Base-by-base conservation (phyloP, 345 rosid genomes). In the Dimocarpus longan region DNA sequence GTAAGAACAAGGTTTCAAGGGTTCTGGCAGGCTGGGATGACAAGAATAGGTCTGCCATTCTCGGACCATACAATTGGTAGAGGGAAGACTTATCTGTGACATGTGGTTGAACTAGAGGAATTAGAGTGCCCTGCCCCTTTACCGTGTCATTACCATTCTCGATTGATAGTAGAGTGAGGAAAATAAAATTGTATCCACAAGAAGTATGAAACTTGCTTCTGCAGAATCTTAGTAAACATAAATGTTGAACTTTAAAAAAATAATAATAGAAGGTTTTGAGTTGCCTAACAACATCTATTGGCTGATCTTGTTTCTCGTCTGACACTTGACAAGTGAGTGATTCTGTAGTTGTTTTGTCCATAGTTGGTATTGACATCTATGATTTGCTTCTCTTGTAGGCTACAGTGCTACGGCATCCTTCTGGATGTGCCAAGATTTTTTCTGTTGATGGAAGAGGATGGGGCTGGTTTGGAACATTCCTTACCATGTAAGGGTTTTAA, bases 401-500 rank as follows among this genome's bases (percentile, higher is more conserved):
- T 65, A 82, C 98, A 52, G 84, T 74, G 65, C 80, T 96, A 48
- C 81, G 89, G 75, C 99, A 96, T 87, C 99, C 99, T 80, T 86
- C 98, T 16, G 99, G 95, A 70, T 96, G 98, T 80, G 95, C 92
- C 64, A 83, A 82, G 60, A 81, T 90, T 75, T 78, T 85, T 78
- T 82, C 91, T 10, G 77, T 85, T 74, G 87, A 83, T 76, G 88
- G 93, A 57, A 79, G 76, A 74, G 97, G 95, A 81, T 91, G 88
- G 97, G 95, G 97, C 46, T 96, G 93, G 99, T 90, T 94, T 70
- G 86, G 92, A 72, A 84, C 84, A 81, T 82, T 94, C 75, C 57
- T 93, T 37, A 82, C 82, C 56, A 81, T 90, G 99, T 94, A 82
- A 86, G 89, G 62, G 56, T 70, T 79, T 76, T 32, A 59, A 62